phyloP scores from a whole-genome alignment of 1,284 basidiomycete species.

The Mycena citricolor region DNA sequence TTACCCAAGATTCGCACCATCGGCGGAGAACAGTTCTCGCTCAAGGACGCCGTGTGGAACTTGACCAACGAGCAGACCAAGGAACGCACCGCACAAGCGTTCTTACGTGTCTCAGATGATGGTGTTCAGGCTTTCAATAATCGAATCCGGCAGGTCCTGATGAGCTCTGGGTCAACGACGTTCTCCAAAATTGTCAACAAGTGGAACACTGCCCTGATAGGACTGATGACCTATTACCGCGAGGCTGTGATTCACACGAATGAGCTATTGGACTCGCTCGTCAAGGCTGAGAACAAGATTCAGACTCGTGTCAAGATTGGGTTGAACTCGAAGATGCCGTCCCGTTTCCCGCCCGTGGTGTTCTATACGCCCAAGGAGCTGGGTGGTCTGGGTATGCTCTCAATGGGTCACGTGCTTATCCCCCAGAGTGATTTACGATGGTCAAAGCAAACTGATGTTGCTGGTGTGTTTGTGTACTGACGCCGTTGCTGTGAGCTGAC shows the following conservation, averaged over 20 bases:
- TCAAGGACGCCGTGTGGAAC: conserved; percentile 98
- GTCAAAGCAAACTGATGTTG: conserved; percentile 98
- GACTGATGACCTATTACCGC: conserved; percentile 97
- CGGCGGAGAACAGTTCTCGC: conserved; percentile 93
- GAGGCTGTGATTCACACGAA: conserved; percentile 99
- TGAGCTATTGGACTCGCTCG: conserved; percentile 89
- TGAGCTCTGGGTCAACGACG: conserved; percentile 98
- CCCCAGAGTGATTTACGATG: conserved; percentile 96
- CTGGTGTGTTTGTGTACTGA: conserved; percentile 44
- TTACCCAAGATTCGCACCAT: conserved; percentile 93
- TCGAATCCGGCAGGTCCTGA: conserved; percentile 93
- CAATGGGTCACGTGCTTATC: conserved; percentile 98
- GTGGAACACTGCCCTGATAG: conserved; percentile 96
- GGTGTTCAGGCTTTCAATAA: conserved; percentile 97
- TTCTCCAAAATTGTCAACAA: conserved; percentile 99
- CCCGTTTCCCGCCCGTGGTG: conserved; percentile 96
- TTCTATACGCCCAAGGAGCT: conserved; percentile 96
- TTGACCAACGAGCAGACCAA: conserved; percentile 95
- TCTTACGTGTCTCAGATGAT: conserved; percentile 95
- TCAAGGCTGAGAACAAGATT: conserved; percentile 98
- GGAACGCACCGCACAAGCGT: conserved; percentile 96
- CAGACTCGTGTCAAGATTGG: conserved; percentile 99
- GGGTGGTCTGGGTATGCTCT: conserved; percentile 98
- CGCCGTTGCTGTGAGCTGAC: conserved; percentile 24
- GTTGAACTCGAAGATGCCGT: conserved; percentile 98